phyloP scores from a whole-genome alignment of 176 grass and related monocot species.

The Thinopyrum elongatum region DNA sequence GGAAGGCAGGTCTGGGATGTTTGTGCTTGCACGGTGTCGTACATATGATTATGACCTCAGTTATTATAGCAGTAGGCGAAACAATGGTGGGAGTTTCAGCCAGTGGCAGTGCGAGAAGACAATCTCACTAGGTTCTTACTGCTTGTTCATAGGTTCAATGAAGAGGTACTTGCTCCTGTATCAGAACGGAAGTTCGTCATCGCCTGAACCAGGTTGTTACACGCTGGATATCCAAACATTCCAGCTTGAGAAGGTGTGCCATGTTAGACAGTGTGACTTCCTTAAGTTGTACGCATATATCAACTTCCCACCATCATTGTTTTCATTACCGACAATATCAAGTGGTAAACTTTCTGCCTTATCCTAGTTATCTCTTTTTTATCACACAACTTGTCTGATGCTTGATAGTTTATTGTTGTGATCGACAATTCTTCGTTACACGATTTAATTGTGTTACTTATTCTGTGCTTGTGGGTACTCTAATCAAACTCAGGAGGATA shows the following conservation, averaged over 20 bases:
- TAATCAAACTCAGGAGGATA: no score
- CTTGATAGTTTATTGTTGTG: neutral
- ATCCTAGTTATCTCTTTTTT: neutral
- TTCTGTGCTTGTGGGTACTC: neutral
- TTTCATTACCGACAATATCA: neutral
- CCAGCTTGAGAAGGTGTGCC: neutral
- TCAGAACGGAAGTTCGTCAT: rapidly evolving
- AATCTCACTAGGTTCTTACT: neutral
- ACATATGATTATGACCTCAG: neutral
- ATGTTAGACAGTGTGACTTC: neutral
- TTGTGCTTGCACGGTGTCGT: neutral
- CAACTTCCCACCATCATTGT: neutral
- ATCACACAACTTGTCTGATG: neutral
- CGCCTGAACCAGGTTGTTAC: neutral
- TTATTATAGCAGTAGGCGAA: neutral
- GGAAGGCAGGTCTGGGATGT: neutral
- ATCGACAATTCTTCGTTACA: neutral
- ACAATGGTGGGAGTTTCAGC: neutral
- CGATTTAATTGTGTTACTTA: neutral
- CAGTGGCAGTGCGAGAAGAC: neutral
- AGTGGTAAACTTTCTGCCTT: neutral
- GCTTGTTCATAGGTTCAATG: neutral
- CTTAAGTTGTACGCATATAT: neutral
- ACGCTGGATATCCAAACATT: neutral
- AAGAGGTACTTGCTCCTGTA: neutral